Evolutionary conservation across 345 rosid genomes (phyloP).

Genomic region (Lepidium didymum): DNA sequence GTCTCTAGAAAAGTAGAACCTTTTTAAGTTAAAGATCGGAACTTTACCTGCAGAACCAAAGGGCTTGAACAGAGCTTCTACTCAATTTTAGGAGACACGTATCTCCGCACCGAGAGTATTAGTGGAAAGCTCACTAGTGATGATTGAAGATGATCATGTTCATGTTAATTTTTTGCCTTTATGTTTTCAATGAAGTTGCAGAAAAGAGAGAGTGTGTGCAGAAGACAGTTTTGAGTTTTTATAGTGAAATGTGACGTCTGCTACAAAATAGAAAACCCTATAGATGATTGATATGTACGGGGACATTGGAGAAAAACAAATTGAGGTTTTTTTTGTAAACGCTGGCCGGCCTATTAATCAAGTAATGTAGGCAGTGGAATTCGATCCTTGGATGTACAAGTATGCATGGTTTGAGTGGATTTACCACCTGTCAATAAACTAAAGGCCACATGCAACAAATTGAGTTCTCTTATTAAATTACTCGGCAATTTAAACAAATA

Average conservation of each 20-base stretch:
- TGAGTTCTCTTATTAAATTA: too few relatives aligned
- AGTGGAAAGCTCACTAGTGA: too few relatives aligned
- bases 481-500: too few relatives aligned
- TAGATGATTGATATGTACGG: background rate
- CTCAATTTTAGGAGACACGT: too few relatives aligned
- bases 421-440: too few relatives aligned
- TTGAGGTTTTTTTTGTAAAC: background rate
- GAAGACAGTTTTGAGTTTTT: background rate
- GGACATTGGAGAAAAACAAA: background rate
- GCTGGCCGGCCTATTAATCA: background rate
- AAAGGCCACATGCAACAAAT: too few relatives aligned
- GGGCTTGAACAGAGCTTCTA: conserved; percentile 5
- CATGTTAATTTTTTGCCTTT: too few relatives aligned
- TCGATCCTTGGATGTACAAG: too few relatives aligned
- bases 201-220: conserved; percentile 5
- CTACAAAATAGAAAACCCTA: background rate
- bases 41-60: conserved; percentile 11
- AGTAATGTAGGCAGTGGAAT: too few relatives aligned
- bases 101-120: too few relatives aligned
- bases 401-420: too few relatives aligned
- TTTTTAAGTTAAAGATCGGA: background rate
- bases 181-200: background rate
- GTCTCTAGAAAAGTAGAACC: background rate
- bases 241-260: conserved; percentile 1
- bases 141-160: too few relatives aligned